phyloP scores from a whole-genome alignment of 2,329 filamentous ascomycete genomes.

The Cladosporium sp. region DNA sequence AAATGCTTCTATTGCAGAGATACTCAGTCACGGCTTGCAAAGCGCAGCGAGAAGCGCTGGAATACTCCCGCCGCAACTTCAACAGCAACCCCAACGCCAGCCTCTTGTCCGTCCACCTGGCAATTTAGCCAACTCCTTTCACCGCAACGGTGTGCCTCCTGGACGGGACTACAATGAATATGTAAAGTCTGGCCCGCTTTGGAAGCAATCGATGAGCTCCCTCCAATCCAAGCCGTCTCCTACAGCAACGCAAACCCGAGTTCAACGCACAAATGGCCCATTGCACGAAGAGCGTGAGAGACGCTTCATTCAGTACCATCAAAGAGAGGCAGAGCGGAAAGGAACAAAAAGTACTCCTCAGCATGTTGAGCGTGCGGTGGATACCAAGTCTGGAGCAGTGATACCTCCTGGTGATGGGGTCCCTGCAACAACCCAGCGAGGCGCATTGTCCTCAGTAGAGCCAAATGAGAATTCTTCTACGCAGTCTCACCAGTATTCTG shows the following conservation, averaged over 20 bases:
- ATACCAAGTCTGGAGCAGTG: background rate
- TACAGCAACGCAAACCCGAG: background rate
- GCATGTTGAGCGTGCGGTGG: background rate
- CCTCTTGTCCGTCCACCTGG: background rate
- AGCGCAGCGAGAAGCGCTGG: background rate
- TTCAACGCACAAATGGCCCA: background rate
- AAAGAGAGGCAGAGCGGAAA: constrained; percentile 10
- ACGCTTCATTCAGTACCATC: background rate
- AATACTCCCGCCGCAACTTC: background rate
- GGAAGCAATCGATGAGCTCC: background rate
- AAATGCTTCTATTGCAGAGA: background rate
- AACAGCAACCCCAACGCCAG: background rate
- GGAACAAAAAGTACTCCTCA: background rate
- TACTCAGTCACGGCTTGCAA: background rate
- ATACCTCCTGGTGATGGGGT: background rate
- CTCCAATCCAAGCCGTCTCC: background rate
- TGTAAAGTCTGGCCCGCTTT: too few relatives aligned
- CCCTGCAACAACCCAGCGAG: background rate
- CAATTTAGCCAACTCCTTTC: background rate
- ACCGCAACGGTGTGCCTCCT: background rate
- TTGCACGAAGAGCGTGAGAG: background rate
- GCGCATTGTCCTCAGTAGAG: background rate
- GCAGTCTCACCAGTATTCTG: background rate
- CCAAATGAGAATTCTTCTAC: background rate
- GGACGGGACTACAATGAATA: background rate